These are phyloP conservation scores for Epichloe typhina DNA, from an alignment of 2,329 filamentous ascomycete species.

Conservation along the genomic window DNA sequence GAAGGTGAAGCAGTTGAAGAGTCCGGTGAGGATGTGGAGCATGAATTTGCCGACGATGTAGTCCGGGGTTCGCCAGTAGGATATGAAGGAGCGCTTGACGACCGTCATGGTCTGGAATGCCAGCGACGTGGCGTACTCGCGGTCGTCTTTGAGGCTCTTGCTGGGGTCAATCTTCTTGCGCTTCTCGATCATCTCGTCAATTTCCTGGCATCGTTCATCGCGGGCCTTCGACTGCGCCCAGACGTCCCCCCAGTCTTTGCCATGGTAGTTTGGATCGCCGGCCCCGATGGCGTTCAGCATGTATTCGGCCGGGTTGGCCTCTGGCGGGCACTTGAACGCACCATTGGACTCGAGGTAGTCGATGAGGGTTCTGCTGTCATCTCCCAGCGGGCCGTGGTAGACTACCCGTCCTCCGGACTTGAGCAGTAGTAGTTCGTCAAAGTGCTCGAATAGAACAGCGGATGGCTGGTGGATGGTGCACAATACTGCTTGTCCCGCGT, in stretches of 20 bases:
- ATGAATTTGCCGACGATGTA: conserved; percentile 51
- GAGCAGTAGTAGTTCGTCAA: conserved; percentile 42
- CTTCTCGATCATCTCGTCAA: conserved; percentile 35
- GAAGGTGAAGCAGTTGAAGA: conserved; percentile 62
- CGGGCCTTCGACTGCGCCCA: conserved; percentile 43
- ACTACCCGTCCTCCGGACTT: conserved; percentile 38
- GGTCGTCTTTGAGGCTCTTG: conserved; percentile 32
- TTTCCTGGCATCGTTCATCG: conserved; percentile 31
- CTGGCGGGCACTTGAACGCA: conserved; percentile 31
- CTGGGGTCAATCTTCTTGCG: conserved; percentile 26
- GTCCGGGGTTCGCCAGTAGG: conserved; percentile 52
- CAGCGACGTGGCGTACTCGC: conserved; percentile 51
- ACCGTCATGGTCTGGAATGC: conserved; percentile 39
- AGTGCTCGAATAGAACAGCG: conserved; percentile 40
- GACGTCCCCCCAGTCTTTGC: conserved; percentile 47
- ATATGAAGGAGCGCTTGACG: conserved; percentile 43
- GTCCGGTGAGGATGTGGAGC: conserved; percentile 46
- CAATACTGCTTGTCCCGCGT: conserved; percentile 44
- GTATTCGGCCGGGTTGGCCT: conserved; percentile 41
- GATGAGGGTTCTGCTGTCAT: conserved; percentile 33
- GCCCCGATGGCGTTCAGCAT: conserved; percentile 47
- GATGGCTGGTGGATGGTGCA: conserved; percentile 50
- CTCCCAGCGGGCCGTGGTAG: conserved; percentile 41
- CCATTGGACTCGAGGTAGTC: conserved; percentile 40
- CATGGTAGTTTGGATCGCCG: conserved; percentile 45